Base-by-base conservation (phyloP, 768 basidiomycete species). In the Lactarius tabidus region DNA sequence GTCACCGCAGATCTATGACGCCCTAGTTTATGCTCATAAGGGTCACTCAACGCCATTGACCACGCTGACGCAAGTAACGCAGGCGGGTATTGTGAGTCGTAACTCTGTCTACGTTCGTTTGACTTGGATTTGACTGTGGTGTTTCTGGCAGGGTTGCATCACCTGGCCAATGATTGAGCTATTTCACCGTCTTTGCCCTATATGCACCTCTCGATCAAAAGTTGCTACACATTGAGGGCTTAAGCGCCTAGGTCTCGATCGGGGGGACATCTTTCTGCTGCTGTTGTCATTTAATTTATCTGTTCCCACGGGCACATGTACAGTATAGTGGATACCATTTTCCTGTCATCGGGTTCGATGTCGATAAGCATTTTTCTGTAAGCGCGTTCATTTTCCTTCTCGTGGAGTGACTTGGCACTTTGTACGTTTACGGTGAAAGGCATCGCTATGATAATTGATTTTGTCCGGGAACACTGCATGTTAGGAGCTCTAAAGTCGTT, bases 141-240 rank as follows among this genome's bases (percentile, higher is more conserved):
- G 31, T 56, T 65, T 26, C 64, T 57, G 45, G n/a, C 53, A 89
- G 88, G 82, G 85, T 31, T 79, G 78, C 28, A 81, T 89, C 61
- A 88, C 87, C 9, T 89, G 86, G 87, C 85, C 88, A 4, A 89
- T 89, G 85, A 80, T 84, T 6, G 88, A 89, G 72, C 80, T 84
- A 41, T 89, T 89, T 74, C 77, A 80, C 45, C 81, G 80, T 36
- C 74, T 88, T 48, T 89, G 88, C 69, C 88, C 87, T 0, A 64
- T 80, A 26, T 82, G 81, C 74, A 82, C 77, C 65, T 65, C 79
- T 56, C 77, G 81, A 67, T 75, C 73, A 61, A 82, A 81, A 67
- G 69, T 73, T 20, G 38, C 41, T 17, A 9, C 41, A 67, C 59
- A 62, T 35, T 67, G 20, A 52, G 70, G 63, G 73, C 43, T 9